Evolutionary conservation across 2,329 filamentous ascomycete genomes (phyloP), one percentile per base, ranked within the genome.

Genomic region (Aureobasidium lini): DNA sequence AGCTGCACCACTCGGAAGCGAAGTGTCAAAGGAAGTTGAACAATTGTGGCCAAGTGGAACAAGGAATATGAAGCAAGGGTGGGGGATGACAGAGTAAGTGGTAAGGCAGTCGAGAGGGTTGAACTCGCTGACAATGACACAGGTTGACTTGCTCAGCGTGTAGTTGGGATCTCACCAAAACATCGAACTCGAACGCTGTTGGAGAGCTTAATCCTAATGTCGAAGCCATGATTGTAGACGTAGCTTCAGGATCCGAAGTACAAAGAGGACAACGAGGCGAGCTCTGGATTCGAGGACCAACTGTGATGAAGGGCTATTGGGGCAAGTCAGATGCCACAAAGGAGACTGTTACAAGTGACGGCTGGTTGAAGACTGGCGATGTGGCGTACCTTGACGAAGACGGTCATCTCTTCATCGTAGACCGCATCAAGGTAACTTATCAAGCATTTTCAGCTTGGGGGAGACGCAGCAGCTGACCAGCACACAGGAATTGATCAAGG

Each of bases 31-130:
- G 7, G 83, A 86, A 64, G 80, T 84, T 9, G 79, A 87, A 68
- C 78, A 75, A 60, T 67, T 85, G 60, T 84, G 84, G 77, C 72
- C 75, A 1, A 68, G 64, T 1, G 74, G 77, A 13, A 67, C 71
- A 23, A 71, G 84, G 28, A 80, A 80, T 64, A 68, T 85, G 31
- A 81, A 79, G 68, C 89, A 93, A 47, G 90, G 89, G 4, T 95
- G 89, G 87, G 90, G 90, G 5, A 93, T 95, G 90, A 94, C 90
- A 1, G 90, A 94, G 68, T 71, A 67, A 70, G 75, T 81, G 3
- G 1, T 4, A 4, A 10, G 34, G 2, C 10, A 7, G 3, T 15
- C 13, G 18, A 29, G 6, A 13, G 6, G 2, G 3, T 2, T 18
- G 6, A 10, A 32, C 10, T n/a, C 50, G 23, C 50, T 60, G 23